Base-by-base conservation (phyloP, 768 basidiomycete species). In the Mycena crocata region DNA sequence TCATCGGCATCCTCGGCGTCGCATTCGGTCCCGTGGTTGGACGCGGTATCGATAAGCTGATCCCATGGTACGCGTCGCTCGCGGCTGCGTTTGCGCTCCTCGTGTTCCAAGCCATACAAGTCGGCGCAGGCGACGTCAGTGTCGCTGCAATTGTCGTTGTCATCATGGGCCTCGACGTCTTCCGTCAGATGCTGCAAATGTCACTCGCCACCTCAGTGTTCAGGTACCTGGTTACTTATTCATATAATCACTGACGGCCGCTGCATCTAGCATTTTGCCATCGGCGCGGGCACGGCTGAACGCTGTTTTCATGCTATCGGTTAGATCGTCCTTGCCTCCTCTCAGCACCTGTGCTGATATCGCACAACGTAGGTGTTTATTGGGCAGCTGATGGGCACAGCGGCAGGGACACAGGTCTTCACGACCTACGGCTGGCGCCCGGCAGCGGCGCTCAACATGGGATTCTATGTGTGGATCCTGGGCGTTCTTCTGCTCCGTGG, bases 331-430 rank as follows among this genome's bases (percentile, higher is more conserved):
- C 55, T n/a, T 14, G 15, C 48, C 23, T 61, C 42, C n/a, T 17
- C 24, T 49, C 55, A 58, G 55, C 24, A 6, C 14, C 62, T 35
- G 15, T 10, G 44, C 37, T 48, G n/a, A 24, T 49, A 2, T n/a
- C 34, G 46, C 26, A 44, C 5, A 23, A 19, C 26, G 15, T 48
- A 86, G 85, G 77, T 91, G 32, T 93, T 93, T 76, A 83, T 92
- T 24, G 94, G 94, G 0, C 93, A 95, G 80, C 91, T 94, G 13
- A 89, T 92, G 78, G 94, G 94, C 21, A 94, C 93, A 0, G 84
- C 91, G 0, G 89, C 90, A 0, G 90, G 93, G 32, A 91, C 92
- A 0, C 76, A 86, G 37, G 85, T 95, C 2, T 95, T 93, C 78
- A 83, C 90, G 31, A 70, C 80, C 15, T 79, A 86, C 68, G 94